These are phyloP conservation scores for Candida chilensis DNA, from an alignment of 805 yeast genomes.

Conservation along the genomic window DNA sequence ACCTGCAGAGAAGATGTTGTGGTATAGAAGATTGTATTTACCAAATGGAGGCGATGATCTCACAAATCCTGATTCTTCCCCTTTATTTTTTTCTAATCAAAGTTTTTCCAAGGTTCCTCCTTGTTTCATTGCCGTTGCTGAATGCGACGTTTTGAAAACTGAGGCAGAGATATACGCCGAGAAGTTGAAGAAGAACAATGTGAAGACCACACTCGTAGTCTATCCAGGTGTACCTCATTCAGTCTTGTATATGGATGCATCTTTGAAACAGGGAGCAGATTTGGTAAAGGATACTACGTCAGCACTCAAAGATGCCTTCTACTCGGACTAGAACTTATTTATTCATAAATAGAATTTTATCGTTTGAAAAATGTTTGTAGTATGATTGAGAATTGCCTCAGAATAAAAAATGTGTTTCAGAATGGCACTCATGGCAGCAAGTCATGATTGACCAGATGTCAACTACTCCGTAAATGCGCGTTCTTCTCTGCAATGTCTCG, in stretches of 20 bases:
- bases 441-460: too few relatives aligned
- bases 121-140: conserved; percentile 29
- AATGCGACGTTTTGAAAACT: conserved; percentile 31
- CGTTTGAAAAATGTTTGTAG: too few relatives aligned
- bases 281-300: conserved; percentile 18
- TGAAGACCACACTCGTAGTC: conserved; percentile 17
- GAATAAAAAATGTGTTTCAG: too few relatives aligned
- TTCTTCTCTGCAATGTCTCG: too few relatives aligned
- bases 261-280: conserved; percentile 20
- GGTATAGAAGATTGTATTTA: conserved; percentile 31
- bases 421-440: too few relatives aligned
- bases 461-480: too few relatives aligned
- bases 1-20: conserved; percentile 34
- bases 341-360: too few relatives aligned
- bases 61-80: conserved; percentile 26
- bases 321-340: too few relatives aligned
- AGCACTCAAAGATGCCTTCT: conserved; percentile 18
- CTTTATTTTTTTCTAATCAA: conserved; percentile 26
- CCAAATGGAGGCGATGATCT: conserved; percentile 16
- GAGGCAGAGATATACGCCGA: conserved; percentile 33
- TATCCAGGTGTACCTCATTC: conserved; percentile 38
- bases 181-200: conserved; percentile 26
- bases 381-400: too few relatives aligned
- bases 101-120: conserved; percentile 29
- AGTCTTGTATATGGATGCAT: conserved; percentile 38